These are phyloP conservation scores for Linnemannia zychae DNA, from an alignment of 192 early-diverging fungal species.

Conservation along the genomic window DNA sequence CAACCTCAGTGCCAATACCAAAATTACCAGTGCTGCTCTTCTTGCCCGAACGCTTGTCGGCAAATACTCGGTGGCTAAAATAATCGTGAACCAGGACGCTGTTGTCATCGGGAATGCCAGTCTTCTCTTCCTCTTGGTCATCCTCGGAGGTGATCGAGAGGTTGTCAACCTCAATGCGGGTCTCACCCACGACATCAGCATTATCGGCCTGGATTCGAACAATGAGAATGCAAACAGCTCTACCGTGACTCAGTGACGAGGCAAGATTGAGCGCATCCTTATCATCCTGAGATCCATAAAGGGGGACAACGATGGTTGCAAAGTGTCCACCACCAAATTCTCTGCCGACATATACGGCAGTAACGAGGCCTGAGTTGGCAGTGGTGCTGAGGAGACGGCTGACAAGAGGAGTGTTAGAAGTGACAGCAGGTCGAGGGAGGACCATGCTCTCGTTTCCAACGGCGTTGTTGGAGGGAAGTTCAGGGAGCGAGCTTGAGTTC, in stretches of 20 bases:
- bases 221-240: conserved; percentile 23
- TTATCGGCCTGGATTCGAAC: conserved; percentile 30
- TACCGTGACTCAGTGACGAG: conserved; percentile 38
- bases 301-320: conserved; percentile 42
- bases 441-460: conserved; percentile 13
- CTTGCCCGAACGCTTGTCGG: conserved; percentile 21
- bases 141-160: conserved; percentile 34
- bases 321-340: conserved; percentile 54
- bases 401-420: conserved; percentile 38
- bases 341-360: conserved; percentile 43
- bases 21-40: conserved; percentile 10
- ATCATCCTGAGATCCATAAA: conserved; percentile 48
- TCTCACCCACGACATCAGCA: background rate
- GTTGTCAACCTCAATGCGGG: conserved; percentile 19
- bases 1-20: conserved; percentile 30
- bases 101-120: conserved; percentile 36
- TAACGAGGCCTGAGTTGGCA: conserved; percentile 24
- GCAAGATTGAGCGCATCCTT: conserved; percentile 40
- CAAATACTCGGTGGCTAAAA: conserved; percentile 23
- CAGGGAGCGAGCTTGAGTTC: conserved; percentile 56
- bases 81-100: conserved; percentile 16
- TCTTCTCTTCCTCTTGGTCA: background rate
- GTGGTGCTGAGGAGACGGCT: conserved; percentile 31
- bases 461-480: conserved; percentile 23
- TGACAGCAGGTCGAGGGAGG: conserved; percentile 28